Base-by-base conservation (phyloP, 371 early-diverging fungal species). In the Lichtheimia ramosa region DNA sequence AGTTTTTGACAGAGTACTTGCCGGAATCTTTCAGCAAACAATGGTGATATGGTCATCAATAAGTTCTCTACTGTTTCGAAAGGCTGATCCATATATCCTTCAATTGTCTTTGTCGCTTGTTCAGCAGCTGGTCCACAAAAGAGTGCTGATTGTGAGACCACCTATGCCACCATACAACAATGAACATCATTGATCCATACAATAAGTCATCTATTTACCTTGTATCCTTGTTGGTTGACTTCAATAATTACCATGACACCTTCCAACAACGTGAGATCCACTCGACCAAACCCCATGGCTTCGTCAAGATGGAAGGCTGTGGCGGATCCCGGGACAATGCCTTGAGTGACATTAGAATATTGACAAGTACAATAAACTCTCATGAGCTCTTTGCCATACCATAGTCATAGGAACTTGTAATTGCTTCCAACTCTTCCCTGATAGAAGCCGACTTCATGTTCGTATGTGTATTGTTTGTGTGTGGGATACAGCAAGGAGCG, bases 311-410 rank as follows among this genome's bases (percentile, higher is more conserved):
- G 70, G 70, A 75, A 75, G 10, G 73, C 65, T 13, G 76, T 68
- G 12, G 73, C 73, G 40, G 76, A 75, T n/a, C 76, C 76, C 6
- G 76, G 76, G 8, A 75, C 76, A 48, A 75, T 75, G 24, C 52
- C 52, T 52, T 23, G 1, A 49, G 3, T 20, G 23, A 49, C 13
- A 18, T 49, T 27, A 14, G 15, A 8, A 34, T 8, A 10, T 34
- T 34, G 34, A 34, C 34, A 34, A 34, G 34, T 10, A 10, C 34
- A 8, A 10, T 14, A 34, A 21, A 28, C 2, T 7, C 7, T 18
- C 51, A 28, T 4, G 24, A 16, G 52, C 2, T 21, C 25, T 52
- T 7, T n/a, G 4, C 2, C 25, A 25, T 52, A 10, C 76, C 76
- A 48, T 73, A 74, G 59, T 74, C 75, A 28, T 69, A 74, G 24